These are phyloP conservation scores for Aspergillus latus DNA, from an alignment of 2,329 filamentous ascomycete species.

Conservation along the genomic window DNA sequence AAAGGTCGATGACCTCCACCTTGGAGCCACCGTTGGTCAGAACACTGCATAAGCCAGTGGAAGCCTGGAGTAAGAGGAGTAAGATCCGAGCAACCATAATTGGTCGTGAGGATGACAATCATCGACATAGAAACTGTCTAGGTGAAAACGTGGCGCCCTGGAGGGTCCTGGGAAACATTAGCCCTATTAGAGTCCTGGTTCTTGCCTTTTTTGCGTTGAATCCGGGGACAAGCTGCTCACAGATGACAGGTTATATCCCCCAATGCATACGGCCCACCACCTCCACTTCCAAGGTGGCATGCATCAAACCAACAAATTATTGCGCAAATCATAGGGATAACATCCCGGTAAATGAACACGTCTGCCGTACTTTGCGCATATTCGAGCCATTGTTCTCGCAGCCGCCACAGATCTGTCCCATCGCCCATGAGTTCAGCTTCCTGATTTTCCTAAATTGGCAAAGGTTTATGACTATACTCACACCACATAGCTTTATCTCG, in stretches of 20 bases:
- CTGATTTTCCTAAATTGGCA: neutral
- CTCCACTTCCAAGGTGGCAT: slow-evolving; percentile 4
- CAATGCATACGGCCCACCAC: slow-evolving; percentile 12
- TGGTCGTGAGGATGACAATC: neutral
- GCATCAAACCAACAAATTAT: slow-evolving; percentile 7
- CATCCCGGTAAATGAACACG: neutral
- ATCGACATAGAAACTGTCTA: neutral
- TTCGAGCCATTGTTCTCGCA: slow-evolving; percentile 5
- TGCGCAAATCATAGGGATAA: neutral
- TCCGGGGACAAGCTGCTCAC: slow-evolving; percentile 21
- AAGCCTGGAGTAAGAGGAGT: neutral
- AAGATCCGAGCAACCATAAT: neutral
- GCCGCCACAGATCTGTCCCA: neutral
- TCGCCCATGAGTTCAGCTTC: neutral
- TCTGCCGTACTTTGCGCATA: slow-evolving; percentile 5
- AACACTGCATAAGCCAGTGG: neutral
- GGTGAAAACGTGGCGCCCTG: slow-evolving; percentile 22
- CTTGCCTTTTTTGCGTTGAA: slow-evolving; percentile 9
- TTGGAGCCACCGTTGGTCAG: slow-evolving; percentile 5
- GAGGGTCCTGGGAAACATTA: slow-evolving; percentile 2
- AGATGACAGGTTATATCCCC: slow-evolving; percentile 33
- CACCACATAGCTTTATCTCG: slow-evolving; percentile 11
- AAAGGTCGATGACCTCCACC: slow-evolving; percentile 11
- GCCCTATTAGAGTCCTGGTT: slow-evolving; percentile 13
- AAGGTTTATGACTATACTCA: neutral